Percentiles rank a stretch among this genome's conserved stretches.
These are phyloP conservation scores for Ambrosia hybrid DNA, from an alignment of 140 eudicot genomes.

Conservation along the genomic window DNA sequence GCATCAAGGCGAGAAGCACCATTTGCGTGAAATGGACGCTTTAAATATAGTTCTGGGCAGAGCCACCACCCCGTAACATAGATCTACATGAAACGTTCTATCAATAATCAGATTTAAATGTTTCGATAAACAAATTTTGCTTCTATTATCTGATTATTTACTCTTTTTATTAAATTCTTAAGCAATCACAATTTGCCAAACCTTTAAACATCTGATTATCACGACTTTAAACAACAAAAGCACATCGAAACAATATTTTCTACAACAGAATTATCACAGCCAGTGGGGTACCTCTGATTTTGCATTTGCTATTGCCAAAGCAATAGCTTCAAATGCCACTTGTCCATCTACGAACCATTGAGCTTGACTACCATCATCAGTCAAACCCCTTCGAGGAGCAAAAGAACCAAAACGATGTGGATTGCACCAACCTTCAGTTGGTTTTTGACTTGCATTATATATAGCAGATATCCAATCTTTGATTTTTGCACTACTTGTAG, in stretches of 20 bases:
- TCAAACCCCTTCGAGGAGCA: conserved; percentile 83
- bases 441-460: conserved; percentile 60
- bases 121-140: background rate
- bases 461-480: conserved; percentile 82
- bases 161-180: background rate
- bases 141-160: background rate
- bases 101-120: conserved; percentile 3
- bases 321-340: conserved; percentile 92
- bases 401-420: conserved; percentile 87
- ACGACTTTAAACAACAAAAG: conserved; percentile 10
- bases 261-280: background rate
- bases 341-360: conserved; percentile 98
- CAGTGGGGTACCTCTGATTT: conserved; percentile 68
- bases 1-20: conserved; percentile 78
- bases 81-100: conserved; percentile 53
- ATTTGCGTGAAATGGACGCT: conserved; percentile 76
- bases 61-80: conserved; percentile 99
- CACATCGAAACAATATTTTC: conserved; percentile 4
- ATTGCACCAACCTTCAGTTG: conserved; percentile 81
- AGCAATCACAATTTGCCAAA: conserved; percentile 3
- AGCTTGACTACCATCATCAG: conserved; percentile 79
- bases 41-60: conserved; percentile 90
- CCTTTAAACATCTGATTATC: conserved; percentile 2
- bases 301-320: conserved; percentile 78
- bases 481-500: conserved; percentile 63